These are phyloP conservation scores for Nigrospora sphaerica DNA, from an alignment of 2,329 filamentous ascomycete genomes.

Conservation along the genomic window DNA sequence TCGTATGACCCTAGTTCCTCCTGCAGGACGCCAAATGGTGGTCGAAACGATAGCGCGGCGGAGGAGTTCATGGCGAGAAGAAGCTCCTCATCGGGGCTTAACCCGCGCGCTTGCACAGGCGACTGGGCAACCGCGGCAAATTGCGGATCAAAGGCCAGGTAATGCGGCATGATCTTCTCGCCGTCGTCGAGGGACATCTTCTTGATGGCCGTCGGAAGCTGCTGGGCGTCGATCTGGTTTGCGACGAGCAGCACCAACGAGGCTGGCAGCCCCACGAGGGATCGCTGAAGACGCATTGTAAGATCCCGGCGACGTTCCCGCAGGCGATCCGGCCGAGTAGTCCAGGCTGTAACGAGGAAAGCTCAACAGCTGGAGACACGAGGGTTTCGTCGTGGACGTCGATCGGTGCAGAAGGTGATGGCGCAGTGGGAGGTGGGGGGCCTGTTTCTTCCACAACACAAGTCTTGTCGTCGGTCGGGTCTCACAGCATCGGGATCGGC, in stretches of 20 bases:
- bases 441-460: too few relatives aligned
- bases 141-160: conserved; percentile 43
- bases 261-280: conserved; percentile 30
- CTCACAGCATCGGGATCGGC: too few relatives aligned
- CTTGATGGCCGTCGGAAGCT: conserved; percentile 53
- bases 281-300: not conserved
- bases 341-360: too few relatives aligned
- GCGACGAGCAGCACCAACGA: conserved; percentile 39
- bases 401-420: too few relatives aligned
- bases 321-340: too few relatives aligned
- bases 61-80: conserved; percentile 23
- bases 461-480: too few relatives aligned
- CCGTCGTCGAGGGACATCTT: conserved; percentile 66
- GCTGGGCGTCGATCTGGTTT: conserved; percentile 26
- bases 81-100: conserved; percentile 16
- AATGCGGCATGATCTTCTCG: conserved; percentile 68
- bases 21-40: conserved; percentile 36
- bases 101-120: conserved; percentile 19
- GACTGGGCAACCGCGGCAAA: conserved; percentile 15
- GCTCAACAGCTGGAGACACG: too few relatives aligned
- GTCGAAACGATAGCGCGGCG: conserved; percentile 30
- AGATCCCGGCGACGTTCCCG: too few relatives aligned
- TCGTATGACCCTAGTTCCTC: conserved; percentile 1
- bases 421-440: too few relatives aligned
- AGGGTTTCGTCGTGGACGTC: too few relatives aligned